Conservation (phyloP, 768 basidiomycete genomes). For the Crassisporium funariophilum region DNA sequence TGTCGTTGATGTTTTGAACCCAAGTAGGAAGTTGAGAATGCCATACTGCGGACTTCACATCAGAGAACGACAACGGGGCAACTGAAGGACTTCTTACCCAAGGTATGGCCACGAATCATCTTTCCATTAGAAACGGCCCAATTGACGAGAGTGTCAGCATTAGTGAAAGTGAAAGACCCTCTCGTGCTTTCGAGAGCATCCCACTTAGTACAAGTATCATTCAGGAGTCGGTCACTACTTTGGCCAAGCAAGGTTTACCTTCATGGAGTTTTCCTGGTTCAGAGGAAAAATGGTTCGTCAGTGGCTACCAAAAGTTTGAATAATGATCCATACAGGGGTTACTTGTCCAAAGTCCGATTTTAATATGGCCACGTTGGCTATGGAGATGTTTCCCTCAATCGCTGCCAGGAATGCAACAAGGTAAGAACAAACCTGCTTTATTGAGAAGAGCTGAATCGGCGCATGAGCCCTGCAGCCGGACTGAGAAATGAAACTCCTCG, state of each 20-base stretch:
- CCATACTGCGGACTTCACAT: too few species aligned
- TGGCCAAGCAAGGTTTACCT: conserved; percentile 21
- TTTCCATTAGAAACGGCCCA: conserved; percentile 36
- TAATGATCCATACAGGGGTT: conserved; percentile 27
- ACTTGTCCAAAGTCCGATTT: conserved; percentile 38
- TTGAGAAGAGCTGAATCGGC: conserved; percentile 28
- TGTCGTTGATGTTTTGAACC: conserved; percentile 36
- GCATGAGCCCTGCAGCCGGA: conserved; percentile 26
- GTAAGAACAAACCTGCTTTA: conserved; percentile 26
- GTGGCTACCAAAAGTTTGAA: neutral
- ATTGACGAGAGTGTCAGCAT: conserved; percentile 33
- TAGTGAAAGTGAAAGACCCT: conserved; percentile 33
- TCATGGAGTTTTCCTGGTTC: conserved; percentile 45
- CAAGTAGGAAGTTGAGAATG: conserved; percentile 41
- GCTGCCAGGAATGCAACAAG: too few species aligned
- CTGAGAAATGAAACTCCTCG: neutral
- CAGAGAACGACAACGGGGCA: too few species aligned
- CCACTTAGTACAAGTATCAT: conserved; percentile 24
- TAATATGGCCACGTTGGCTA: conserved; percentile 33
- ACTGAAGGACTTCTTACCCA: too few species aligned
- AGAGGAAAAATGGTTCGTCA: too few species aligned
- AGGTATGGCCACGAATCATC: conserved; percentile 30
- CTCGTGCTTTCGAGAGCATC: conserved; percentile 39
- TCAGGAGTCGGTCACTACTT: too few species aligned
- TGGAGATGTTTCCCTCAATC: too few species aligned